Conservation (phyloP, 2,329 filamentous ascomycete genomes). For the Apiospora rasikravindrae region DNA sequence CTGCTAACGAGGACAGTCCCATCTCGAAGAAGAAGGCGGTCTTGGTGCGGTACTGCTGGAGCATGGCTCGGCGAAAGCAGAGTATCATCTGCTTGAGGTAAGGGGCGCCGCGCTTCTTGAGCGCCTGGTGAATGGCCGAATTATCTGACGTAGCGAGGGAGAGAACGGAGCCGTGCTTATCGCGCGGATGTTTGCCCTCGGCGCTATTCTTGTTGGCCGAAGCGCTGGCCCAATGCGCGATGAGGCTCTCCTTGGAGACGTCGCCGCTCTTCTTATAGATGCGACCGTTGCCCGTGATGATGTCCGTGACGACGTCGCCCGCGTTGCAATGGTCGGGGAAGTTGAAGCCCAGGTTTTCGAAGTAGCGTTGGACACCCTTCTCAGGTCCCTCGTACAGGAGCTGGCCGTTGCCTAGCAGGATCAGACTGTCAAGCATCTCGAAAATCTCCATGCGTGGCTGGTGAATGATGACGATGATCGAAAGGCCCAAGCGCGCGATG, state of each 20-base stretch:
- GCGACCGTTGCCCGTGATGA: slow-evolving; percentile 62
- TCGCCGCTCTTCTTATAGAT: slow-evolving; percentile 54
- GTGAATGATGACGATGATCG: slow-evolving; percentile 64
- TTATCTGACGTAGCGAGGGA: slow-evolving; percentile 40
- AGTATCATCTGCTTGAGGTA: slow-evolving; percentile 56
- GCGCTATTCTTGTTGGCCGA: slow-evolving; percentile 35
- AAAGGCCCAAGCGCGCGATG: slow-evolving; percentile 59
- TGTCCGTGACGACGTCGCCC: slow-evolving; percentile 65
- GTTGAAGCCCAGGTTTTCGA: slow-evolving; percentile 56
- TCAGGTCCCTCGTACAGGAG: slow-evolving; percentile 60
- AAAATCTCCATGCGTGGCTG: slow-evolving; percentile 66
- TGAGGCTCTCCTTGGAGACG: slow-evolving; percentile 53
- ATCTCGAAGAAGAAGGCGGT: slow-evolving; percentile 60
- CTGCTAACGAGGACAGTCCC: slow-evolving; percentile 55
- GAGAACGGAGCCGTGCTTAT: slow-evolving; percentile 33
- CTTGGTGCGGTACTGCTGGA: slow-evolving; percentile 61
- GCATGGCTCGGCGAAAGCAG: slow-evolving; percentile 56
- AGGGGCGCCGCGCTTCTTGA: slow-evolving; percentile 56
- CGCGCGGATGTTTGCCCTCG: slow-evolving; percentile 28
- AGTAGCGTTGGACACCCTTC: slow-evolving; percentile 50
- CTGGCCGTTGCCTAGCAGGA: slow-evolving; percentile 60
- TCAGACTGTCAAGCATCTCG: slow-evolving; percentile 59
- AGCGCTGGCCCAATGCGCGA: slow-evolving; percentile 51
- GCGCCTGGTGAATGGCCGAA: slow-evolving; percentile 46
- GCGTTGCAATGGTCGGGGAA: slow-evolving; percentile 58